Base-by-base conservation (phyloP, 345 rosid genomes). In the Brassica napus region DNA sequence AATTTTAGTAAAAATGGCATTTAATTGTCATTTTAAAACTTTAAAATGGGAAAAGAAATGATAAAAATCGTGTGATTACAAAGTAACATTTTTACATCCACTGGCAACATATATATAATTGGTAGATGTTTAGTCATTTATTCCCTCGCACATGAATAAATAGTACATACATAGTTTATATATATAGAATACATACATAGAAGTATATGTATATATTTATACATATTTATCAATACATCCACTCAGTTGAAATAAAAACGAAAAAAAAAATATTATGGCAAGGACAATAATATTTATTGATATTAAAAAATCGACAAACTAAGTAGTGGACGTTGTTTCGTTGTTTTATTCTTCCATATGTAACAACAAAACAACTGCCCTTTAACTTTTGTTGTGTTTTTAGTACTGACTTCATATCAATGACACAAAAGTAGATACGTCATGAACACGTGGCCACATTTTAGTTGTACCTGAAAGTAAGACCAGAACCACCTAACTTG, bases 401-500 rank as follows among this genome's bases (percentile, higher is more conserved):
- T 18, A 64, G 44, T 32, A 32, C 24, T 64, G 68, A 7, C 44
- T 15, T 64, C 14, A 15, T 7, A 34, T 64, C 42, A 32, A 52
- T 26, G 66, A 39, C 75, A 72, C 62, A 47, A 35, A 18, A 49
- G 37, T 68, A 68, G 26, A 32, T 5, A 62, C 4, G 37, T 16
- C 35, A 54, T 15, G 54, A 12, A 32, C 66, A 74, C 71, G 61
- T 74, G 82, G 79, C 52, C 47, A 52, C 42, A 35, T 62, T 52
- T 75, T 71, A 81, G 42, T 24, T 30, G 59, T 58, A 76, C 83
- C 79, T 85, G 81, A 88, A 89, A 49, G 75, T 28, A 54, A 90
- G 83, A 76, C 88, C 90, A 68, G 86, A 83, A 6, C 82, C 90
- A 68, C 77, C 82, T 2, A 87, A 61, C 78, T 81, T 86, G 24